Evolutionary conservation across 331 rosid genomes (phyloP), one percentile per base, ranked within the genome.

Genomic region (Saraca asoca): DNA sequence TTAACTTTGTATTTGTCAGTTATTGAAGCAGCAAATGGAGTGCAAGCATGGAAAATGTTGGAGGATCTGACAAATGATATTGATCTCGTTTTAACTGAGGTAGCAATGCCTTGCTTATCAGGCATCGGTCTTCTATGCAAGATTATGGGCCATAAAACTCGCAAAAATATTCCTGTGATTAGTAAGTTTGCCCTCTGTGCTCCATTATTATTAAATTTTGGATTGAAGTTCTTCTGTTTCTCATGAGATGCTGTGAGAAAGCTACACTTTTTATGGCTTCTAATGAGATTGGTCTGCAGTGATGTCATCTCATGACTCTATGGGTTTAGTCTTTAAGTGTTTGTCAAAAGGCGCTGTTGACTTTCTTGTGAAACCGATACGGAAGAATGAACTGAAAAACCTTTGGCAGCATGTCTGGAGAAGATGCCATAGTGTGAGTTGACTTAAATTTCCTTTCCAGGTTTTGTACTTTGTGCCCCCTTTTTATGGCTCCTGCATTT

Each of bases 381-480:
- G 98, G 74, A 89, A 87, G 89, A 93, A 89, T 76, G 98, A 93
- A 83, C 98, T 93, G 45, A 93, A 93, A 80, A 93, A 83, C 80
- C 91, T 93, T n/a, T 93, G 98, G 98, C 96, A 89, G 84, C 98
- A 93, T 73, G 91, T 93, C 67, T 92, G 96, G 96, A 89, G 98
- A 70, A 82, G 93, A 87, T 89, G 90, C 64, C 96, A 89, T 65
- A 87, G 93, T 69, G 98, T 89, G 80, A 92, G 98, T 78, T 61
- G 51, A 48, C 58, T 52, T 52, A 16, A 54, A 5, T 63, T 69
- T 65, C 34, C 57, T 38, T 54, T 39, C 52, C 58, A 9, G 34
- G 55, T 61, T 14, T 14, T 50, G 7, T 29, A 9, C 24, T 41
- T 69, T 59, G 38, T 63, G 74, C 44, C n/a, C 35, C 7, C 20